Base-by-base conservation (phyloP, 179 eudicot species). In the Pouteria campechiana region DNA sequence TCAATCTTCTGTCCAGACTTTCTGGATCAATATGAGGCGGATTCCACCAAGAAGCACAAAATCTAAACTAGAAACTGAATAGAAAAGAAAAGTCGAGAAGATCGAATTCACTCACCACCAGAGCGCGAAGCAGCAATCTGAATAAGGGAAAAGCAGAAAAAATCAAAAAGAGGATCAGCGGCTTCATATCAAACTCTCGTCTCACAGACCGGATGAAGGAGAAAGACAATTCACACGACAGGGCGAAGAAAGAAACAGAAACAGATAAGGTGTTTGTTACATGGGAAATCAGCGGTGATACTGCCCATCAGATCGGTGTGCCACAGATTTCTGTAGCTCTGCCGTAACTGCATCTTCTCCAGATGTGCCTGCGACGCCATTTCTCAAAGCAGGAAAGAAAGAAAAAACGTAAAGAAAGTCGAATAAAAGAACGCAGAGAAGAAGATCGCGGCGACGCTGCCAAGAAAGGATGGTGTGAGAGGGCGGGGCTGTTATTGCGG, bases 321-420 rank as follows among this genome's bases (percentile, higher is more conserved):
- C 97, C 97, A 89, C 13, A 89, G 46, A 54, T 84, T 89, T 2
- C 85, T 85, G 54, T 57, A 89, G 53, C 67, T 75, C 65, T 89
- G 85, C 11, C 97, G 71, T 15, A 54, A 54, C 61, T 78, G 69
- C 95, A 85, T 75, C 58, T 81, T 84, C 17, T 84, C 78, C 44
- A 80, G 0, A 33, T 72, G 55, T 18, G 48, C 76, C 51, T 84
- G 97, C 38, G 76, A 62, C 67, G 68, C 75, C 93, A 74, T 78
- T n/a, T n/a, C n/a, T n/a, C n/a, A 10, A 28, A 28, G 32, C 6
- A 10, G 32, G 10, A n/a, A n/a, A n/a, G n/a, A n/a, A n/a, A n/a
- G n/a, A n/a, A n/a, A n/a, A n/a, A n/a, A n/a, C n/a, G n/a, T n/a
- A n/a, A n/a, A n/a, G n/a, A n/a, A n/a, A n/a, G n/a, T n/a, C n/a